Evolutionary conservation across 2,329 filamentous ascomycete species (phyloP).

Genomic region (Pseudogymnoascus destructans): DNA sequence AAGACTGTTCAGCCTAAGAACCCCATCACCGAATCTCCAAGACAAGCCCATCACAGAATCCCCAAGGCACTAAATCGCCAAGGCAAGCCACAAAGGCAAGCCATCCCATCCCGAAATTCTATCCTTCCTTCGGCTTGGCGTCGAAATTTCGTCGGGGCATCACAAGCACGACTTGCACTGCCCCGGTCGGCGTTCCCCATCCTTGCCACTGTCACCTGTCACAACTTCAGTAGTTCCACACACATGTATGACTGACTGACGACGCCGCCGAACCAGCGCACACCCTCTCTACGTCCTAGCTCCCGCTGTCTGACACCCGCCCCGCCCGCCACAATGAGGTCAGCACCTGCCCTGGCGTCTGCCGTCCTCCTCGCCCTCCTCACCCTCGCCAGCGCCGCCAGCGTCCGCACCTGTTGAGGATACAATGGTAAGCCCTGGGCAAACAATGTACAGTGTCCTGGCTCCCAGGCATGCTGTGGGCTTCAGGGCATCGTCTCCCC

Average conservation of each 20-base stretch:
- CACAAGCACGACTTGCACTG: neutral
- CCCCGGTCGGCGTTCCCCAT: neutral
- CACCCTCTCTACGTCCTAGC: neutral
- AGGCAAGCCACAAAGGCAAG: neutral
- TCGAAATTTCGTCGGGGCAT: neutral
- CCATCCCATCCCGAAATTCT: neutral
- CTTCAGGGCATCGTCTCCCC: neutral
- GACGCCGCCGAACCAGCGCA: neutral
- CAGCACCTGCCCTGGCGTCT: neutral
- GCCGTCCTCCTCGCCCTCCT: neutral
- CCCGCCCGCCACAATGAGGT: neutral
- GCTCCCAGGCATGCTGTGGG: constrained; percentile 8
- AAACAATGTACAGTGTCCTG: constrained; percentile 1
- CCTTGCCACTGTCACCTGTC: neutral
- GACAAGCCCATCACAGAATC: neutral
- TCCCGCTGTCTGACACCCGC: neutral
- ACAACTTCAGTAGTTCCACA: neutral
- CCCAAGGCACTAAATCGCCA: neutral
- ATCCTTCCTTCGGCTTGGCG: neutral
- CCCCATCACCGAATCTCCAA: neutral
- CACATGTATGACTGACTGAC: neutral
- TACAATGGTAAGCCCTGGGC: neutral
- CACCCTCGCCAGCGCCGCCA: neutral
- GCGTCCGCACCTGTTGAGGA: neutral
- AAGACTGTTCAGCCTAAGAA: neutral